Evolutionary conservation across 2,329 filamentous ascomycete genomes (phyloP), one percentile per base, ranked within the genome.

Genomic region (Pyrenophora seminiperda): DNA sequence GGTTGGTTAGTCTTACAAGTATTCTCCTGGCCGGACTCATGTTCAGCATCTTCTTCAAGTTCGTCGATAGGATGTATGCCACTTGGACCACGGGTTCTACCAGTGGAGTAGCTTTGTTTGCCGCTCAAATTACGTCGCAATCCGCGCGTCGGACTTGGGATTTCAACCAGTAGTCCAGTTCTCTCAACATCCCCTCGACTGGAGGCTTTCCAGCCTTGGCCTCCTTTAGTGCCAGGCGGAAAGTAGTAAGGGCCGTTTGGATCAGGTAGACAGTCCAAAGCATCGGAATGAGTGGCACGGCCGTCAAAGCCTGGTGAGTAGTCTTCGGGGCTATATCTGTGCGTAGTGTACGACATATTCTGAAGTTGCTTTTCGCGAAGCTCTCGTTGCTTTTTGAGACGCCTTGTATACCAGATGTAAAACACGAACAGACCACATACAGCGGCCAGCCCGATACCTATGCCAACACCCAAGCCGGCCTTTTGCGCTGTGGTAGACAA

Each of bases 61-160:
- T 85, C 82, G 30, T 85, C 83, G 37, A 87, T 87, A 0, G 83
- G 82, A 62, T 85, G 83, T 19, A 87, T 87, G 18, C 77, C 73
- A 3, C 79, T 79, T 24, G 80, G 78, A 6, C 77, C 77, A 14
- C 79, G 76, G 24, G 77, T 70, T 41, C 80, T 75, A 34, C 71
- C 74, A 41, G 81, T 79, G 24, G 81, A 78, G 58, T 79, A 81
- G 13, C 67, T 60, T 37, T 73, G 74, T 33, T 67, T 68, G 9
- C 67, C 63, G 22, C 64, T 51, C 5, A 76, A 49, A 44, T 70
- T 74, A 40, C 76, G 75, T 34, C 78, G 67, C 15, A 80, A 58
- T 1, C 78, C 78, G 41, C 77, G 65, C 7, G 77, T 79, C 1
- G 78, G 77, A 53, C 76, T 80, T 1, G 77, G 77, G 13, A 78